Evolutionary conservation across 2,329 filamentous ascomycete species (phyloP).

Genomic region (Exophiala mesophila): DNA sequence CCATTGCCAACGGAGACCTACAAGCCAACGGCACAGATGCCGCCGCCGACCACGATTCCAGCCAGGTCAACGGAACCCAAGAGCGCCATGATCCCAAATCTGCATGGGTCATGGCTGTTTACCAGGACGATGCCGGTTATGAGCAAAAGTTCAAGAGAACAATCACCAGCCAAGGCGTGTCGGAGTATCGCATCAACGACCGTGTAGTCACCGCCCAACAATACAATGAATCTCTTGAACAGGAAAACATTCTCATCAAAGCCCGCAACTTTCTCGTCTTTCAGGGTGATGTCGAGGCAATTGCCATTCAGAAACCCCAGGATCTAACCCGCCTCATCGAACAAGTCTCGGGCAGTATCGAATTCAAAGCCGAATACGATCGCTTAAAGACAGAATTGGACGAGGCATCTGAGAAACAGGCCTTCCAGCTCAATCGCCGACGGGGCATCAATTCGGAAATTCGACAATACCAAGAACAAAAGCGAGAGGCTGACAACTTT

Average conservation of each 20-base stretch:
- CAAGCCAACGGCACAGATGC: conserved; percentile 52
- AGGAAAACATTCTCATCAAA: conserved; percentile 96
- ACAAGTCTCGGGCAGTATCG: conserved; percentile 93
- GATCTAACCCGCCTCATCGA: conserved; percentile 92
- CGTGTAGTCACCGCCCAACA: conserved; percentile 79
- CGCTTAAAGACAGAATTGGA: conserved; percentile 80
- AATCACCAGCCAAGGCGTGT: conserved; percentile 81
- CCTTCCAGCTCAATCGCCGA: conserved; percentile 79
- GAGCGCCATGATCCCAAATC: conserved; percentile 74
- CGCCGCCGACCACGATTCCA: conserved; percentile 58
- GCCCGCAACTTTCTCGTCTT: conserved; percentile 97
- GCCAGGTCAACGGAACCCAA: conserved; percentile 57
- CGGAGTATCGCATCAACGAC: conserved; percentile 97
- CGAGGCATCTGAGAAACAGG: conserved; percentile 81
- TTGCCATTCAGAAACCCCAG: conserved; percentile 89
- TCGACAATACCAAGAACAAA: conserved; percentile 95
- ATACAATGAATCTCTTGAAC: conserved; percentile 88
- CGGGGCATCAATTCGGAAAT: conserved; percentile 96
- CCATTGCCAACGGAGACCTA: conserved; percentile 84
- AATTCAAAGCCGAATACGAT: conserved; percentile 93
- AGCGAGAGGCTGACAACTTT: conserved; percentile 89
- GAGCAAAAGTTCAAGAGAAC: conserved; percentile 94
- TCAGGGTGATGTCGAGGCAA: conserved; percentile 95
- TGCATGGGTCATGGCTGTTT: conserved; percentile 99
- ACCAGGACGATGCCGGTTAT: conserved; percentile 93